phyloP scores from a whole-genome alignment of 306 rosid genomes.

The Arachis hypogaea region DNA sequence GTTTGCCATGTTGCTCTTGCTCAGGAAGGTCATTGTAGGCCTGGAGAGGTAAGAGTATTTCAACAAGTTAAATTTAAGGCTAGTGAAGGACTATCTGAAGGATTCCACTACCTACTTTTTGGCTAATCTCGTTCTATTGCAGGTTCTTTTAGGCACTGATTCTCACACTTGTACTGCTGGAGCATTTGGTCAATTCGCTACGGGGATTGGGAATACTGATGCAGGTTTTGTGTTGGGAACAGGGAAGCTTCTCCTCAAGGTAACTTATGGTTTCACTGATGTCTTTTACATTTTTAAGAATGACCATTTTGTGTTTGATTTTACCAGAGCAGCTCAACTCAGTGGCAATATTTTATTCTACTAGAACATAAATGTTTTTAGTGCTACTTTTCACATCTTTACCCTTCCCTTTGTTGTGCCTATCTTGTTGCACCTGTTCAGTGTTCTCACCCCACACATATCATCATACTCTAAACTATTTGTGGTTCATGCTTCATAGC shows the following conservation, averaged over 20 bases:
- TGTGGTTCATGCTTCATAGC: not conserved
- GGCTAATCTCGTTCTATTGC: constrained; percentile 31
- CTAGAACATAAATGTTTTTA: not conserved
- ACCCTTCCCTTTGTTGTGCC: constrained; percentile 11
- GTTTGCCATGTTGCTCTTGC: constrained; percentile 97
- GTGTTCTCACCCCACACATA: not conserved
- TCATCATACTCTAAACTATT: not conserved
- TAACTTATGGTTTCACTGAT: constrained; percentile 32
- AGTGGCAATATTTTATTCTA: constrained; percentile 3
- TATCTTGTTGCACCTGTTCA: not conserved
- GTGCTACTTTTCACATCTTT: not conserved
- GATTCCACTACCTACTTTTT: constrained; percentile 24
- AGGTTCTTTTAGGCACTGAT: constrained; percentile 96
- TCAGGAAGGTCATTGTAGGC: constrained; percentile 99
- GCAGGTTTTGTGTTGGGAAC: constrained; percentile 91
- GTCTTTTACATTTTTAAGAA: constrained; percentile 7
- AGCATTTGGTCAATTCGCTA: constrained; percentile 98
- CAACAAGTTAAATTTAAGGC: constrained; percentile 16
- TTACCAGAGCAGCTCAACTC: constrained; percentile 1
- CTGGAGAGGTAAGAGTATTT: constrained; percentile 81
- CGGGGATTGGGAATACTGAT: constrained; percentile 96
- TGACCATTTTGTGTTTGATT: constrained; percentile 17
- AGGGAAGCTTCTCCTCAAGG: constrained; percentile 93
- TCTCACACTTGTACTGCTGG: constrained; percentile 98
- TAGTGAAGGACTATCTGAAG: constrained; percentile 13